Percentiles rank a stretch among this genome's conserved stretches.
Evolutionary conservation across 768 basidiomycete genomes (phyloP).

Genomic region (Glaciozyma martinii): DNA sequence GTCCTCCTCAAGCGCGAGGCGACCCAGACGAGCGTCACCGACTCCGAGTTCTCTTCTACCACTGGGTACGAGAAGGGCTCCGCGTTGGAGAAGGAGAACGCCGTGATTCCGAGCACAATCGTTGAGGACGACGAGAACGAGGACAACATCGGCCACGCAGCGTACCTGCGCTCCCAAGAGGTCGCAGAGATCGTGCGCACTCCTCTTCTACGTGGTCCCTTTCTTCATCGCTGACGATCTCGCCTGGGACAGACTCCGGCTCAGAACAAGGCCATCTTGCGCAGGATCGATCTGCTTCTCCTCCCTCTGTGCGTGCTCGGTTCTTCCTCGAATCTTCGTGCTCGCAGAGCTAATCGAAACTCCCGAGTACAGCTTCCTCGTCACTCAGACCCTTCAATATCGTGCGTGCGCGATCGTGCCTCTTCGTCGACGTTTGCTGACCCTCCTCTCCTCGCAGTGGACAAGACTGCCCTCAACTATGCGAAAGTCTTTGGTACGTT

Average conservation of each 20-base stretch:
- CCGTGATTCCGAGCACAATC: background rate
- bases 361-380: slow-evolving; percentile 31
- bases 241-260: slow-evolving; percentile 8
- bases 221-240: background rate
- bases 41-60: too few relatives aligned
- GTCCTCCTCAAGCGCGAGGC: too few relatives aligned
- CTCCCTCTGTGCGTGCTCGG: slow-evolving; percentile 26
- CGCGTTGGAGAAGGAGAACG: too few relatives aligned
- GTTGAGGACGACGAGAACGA: slow-evolving; percentile 13
- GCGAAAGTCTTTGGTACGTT: slow-evolving; percentile 21
- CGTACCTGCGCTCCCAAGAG: slow-evolving; percentile 10
- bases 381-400: slow-evolving; percentile 39
- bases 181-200: slow-evolving; percentile 11
- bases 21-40: too few relatives aligned
- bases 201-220: background rate
- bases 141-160: slow-evolving; percentile 15
- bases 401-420: background rate
- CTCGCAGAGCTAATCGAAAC: background rate
- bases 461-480: slow-evolving; percentile 28
- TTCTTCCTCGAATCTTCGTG: background rate
- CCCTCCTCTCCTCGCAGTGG: slow-evolving; percentile 2
- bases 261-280: slow-evolving; percentile 21
- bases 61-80: too few relatives aligned
- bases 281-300: slow-evolving; percentile 38
- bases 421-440: background rate